Conservation (phyloP, 768 basidiomycete genomes). For the Phylloporus arenicola region DNA sequence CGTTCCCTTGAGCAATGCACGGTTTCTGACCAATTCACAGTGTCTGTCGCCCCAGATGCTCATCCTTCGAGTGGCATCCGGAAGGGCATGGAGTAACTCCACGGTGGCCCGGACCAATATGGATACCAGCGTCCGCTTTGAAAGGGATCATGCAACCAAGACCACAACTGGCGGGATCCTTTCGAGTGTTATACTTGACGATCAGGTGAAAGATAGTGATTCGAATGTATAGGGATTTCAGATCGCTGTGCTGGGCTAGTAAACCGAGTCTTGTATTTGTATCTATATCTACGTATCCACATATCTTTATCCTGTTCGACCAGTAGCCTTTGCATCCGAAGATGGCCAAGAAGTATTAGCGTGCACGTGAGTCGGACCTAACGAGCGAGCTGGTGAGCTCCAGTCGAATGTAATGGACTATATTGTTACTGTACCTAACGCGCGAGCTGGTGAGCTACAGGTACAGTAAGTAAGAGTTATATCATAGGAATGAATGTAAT, state of each 20-base stretch:
- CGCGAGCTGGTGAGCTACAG: no score
- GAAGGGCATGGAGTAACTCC: slow-evolving; percentile 5
- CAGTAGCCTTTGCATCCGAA: no score
- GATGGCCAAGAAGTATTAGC: no score
- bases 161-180: neutral
- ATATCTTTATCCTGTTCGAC: no score
- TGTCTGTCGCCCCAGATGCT: slow-evolving; percentile 16
- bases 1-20: neutral
- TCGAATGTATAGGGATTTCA: neutral
- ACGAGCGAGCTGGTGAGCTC: no score
- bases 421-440: no score
- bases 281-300: no score
- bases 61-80: slow-evolving; percentile 6
- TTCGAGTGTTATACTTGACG: neutral
- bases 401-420: no score
- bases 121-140: neutral
- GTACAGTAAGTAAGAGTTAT: no score
- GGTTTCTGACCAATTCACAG: neutral
- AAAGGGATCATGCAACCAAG: neutral
- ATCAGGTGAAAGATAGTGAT: neutral
- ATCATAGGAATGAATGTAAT: no score
- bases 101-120: neutral
- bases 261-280: no score
- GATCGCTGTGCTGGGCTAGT: neutral
- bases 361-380: no score